Evolutionary conservation across 495 filamentous ascomycete species (phyloP).

Genomic region (Cenococcum geophilum): DNA sequence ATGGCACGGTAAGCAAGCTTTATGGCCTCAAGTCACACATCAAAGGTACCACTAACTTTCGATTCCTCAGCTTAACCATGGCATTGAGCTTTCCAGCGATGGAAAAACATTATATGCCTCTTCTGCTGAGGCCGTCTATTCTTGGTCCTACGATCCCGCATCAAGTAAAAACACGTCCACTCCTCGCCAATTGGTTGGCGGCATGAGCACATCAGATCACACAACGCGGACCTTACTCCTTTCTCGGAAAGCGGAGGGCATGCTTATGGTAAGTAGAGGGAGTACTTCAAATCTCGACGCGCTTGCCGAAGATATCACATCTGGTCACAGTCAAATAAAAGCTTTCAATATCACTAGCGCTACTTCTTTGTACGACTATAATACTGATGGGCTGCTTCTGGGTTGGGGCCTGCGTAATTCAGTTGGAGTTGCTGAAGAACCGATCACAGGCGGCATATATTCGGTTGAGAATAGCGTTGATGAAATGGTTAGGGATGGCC

Average conservation of each 20-base stretch:
- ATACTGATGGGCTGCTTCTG: conserved; percentile 50
- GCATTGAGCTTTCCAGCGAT: conserved; percentile 57
- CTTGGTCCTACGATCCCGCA: conserved; percentile 55
- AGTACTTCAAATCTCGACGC: conserved; percentile 56
- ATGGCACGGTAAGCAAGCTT: conserved; percentile 38
- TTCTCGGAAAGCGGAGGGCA: conserved; percentile 44
- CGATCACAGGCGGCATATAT: conserved; percentile 51
- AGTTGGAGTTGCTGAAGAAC: conserved; percentile 59
- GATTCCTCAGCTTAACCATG: conserved; percentile 53
- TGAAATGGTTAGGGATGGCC: conserved; percentile 49
- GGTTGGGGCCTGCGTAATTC: conserved; percentile 70
- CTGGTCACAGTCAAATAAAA: conserved; percentile 58
- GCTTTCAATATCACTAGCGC: conserved; percentile 53
- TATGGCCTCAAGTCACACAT: conserved; percentile 1
- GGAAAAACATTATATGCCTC: conserved; percentile 62
- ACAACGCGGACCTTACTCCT: conserved; percentile 58
- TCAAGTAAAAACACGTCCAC: conserved; percentile 40
- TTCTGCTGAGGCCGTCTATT: conserved; percentile 48
- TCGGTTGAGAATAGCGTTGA: conserved; percentile 70
- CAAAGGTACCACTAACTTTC: not conserved
- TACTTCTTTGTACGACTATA: conserved; percentile 40
- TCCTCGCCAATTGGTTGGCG: conserved; percentile 46
- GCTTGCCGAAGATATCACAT: conserved; percentile 40
- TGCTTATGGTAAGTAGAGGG: conserved; percentile 59
- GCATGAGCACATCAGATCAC: conserved; percentile 53